These are phyloP conservation scores for Speleostelium caveatum DNA, from an alignment of 78 protist species.

Conservation along the genomic window DNA sequence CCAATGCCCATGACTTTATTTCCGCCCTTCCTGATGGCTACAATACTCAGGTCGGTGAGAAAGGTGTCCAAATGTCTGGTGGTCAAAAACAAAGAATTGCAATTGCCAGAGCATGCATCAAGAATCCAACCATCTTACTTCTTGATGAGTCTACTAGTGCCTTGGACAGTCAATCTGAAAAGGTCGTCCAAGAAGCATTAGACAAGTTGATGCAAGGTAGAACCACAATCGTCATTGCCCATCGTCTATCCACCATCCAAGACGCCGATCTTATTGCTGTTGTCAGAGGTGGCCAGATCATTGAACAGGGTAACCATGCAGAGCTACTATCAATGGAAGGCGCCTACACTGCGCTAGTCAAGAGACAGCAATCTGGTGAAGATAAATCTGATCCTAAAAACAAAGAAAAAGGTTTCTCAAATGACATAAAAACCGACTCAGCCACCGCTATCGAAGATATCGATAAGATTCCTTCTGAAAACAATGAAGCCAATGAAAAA, in stretches of 20 bases:
- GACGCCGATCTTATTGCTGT: constrained; percentile 90
- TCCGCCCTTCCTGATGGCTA: constrained; percentile 89
- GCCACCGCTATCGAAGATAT: not conserved
- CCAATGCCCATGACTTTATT: constrained; percentile 97
- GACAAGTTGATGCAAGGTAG: constrained; percentile 78
- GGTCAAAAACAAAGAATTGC: constrained; percentile 94
- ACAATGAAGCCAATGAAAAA: not conserved
- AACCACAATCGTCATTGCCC: constrained; percentile 97
- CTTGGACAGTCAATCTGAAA: constrained; percentile 95
- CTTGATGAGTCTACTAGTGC: constrained; percentile 99
- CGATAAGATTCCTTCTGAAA: not conserved
- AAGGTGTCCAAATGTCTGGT: constrained; percentile 95
- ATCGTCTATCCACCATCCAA: constrained; percentile 94
- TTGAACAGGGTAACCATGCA: constrained; percentile 84
- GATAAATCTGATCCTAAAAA: not conserved
- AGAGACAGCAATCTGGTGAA: constrained; percentile 50
- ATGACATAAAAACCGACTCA: not conserved
- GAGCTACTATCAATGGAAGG: constrained; percentile 61
- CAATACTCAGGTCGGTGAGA: constrained; percentile 94
- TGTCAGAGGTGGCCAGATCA: constrained; percentile 72
- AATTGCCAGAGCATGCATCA: constrained; percentile 96
- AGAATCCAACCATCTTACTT: constrained; percentile 93
- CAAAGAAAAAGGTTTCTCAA: constrained; percentile 6
- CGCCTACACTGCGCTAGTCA: constrained; percentile 59
- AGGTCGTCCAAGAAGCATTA: constrained; percentile 91